Evolutionary conservation across 1,284 basidiomycete genomes (phyloP).

Genomic region (Sanghuangporus baumii): DNA sequence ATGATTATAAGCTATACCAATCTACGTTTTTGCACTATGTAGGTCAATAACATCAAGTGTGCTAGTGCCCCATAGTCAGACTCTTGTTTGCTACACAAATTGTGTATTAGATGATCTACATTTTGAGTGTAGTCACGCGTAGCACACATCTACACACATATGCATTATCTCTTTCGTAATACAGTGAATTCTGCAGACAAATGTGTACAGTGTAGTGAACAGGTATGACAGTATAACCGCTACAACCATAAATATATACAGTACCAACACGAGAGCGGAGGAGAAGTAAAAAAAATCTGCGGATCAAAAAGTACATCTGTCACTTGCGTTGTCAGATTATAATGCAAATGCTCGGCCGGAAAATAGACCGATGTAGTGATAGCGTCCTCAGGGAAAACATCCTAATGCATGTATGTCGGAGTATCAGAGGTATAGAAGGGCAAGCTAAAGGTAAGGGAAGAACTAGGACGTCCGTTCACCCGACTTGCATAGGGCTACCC

Average conservation of each 20-base stretch:
- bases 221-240: neutral
- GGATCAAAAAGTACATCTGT: neutral
- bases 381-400: neutral
- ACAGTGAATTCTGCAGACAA: neutral
- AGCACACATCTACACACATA: no score
- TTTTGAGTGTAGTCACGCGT: no score
- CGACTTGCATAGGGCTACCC: conserved; percentile 17
- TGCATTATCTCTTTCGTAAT: no score
- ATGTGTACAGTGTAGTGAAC: neutral
- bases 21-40: no score
- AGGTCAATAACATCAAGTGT: no score
- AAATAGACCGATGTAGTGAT: neutral
- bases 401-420: neutral
- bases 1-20: no score
- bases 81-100: no score
- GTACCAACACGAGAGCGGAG: neutral
- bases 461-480: conserved; percentile 2
- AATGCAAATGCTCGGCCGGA: neutral
- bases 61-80: no score
- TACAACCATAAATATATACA: neutral
- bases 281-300: neutral
- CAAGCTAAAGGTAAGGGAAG: neutral
- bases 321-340: neutral
- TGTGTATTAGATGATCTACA: no score
- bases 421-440: neutral